phyloP scores from a whole-genome alignment of 768 basidiomycete genomes.

The Sarcodon sp. region DNA sequence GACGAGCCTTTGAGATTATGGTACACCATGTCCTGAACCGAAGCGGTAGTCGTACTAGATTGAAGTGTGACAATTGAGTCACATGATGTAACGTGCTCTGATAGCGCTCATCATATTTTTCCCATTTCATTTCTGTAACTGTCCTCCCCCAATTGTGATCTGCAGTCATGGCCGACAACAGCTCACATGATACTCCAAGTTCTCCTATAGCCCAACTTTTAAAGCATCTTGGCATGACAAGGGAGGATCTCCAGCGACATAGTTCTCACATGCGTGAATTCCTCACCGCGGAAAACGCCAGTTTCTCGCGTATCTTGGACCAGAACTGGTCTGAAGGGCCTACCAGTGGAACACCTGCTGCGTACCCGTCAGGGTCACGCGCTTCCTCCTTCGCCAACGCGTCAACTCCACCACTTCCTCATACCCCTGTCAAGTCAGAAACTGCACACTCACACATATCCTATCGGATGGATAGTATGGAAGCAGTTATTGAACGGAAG shows the following conservation, averaged over 20 bases:
- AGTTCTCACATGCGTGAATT: conserved; percentile 76
- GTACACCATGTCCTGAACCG: conserved; percentile 44
- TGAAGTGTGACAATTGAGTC: not conserved
- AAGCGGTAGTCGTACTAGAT: not conserved
- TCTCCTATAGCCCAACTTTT: conserved; percentile 70
- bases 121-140: not conserved
- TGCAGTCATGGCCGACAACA: not conserved
- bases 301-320: conserved; percentile 32
- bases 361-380: conserved; percentile 21
- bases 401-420: conserved; percentile 33
- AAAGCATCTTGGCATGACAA: conserved; percentile 60
- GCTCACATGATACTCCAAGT: conserved; percentile 4
- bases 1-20: conserved; percentile 74
- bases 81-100: not conserved
- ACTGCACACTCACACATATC: not conserved
- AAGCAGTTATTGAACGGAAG: conserved; percentile 63
- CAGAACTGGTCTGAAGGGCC: conserved; percentile 19
- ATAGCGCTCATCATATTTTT: not conserved
- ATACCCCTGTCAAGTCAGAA: conserved; percentile 21
- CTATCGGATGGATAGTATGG: conserved; percentile 51
- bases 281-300: conserved; percentile 40
- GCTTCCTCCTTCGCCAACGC: conserved; percentile 44
- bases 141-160: not conserved
- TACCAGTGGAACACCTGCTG: conserved; percentile 7
- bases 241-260: conserved; percentile 58